Percentiles rank a stretch among this genome's conserved stretches.
These are phyloP conservation scores for Lentinula guzmanii DNA, from an alignment of 768 basidiomycete species.

Conservation along the genomic window DNA sequence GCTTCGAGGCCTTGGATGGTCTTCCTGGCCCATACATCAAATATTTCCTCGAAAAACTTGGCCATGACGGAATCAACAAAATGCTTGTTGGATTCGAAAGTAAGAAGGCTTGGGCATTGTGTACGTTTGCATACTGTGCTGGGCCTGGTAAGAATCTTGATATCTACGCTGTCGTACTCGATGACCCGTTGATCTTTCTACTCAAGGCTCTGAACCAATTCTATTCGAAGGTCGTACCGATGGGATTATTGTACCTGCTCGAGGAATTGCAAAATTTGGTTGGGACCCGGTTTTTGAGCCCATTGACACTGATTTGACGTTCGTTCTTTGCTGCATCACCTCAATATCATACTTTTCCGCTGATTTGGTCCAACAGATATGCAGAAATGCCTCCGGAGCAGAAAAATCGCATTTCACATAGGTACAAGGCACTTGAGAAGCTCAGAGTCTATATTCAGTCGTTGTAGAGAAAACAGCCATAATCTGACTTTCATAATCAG, in stretches of 20 bases:
- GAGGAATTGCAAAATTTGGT: conserved; percentile 77
- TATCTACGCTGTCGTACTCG: neutral
- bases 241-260: conserved; percentile 81
- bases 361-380: conserved; percentile 22
- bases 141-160: conserved; percentile 52
- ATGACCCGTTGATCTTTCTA: neutral
- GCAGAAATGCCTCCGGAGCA: conserved; percentile 40
- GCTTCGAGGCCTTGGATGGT: conserved; percentile 82
- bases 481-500: too few relatives aligned
- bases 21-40: conserved; percentile 98
- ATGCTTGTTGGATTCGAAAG: conserved; percentile 73
- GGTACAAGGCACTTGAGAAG: conserved; percentile 40
- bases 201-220: conserved; percentile 57
- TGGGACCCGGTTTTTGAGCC: conserved; percentile 91
- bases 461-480: neutral
- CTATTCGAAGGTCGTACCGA: conserved; percentile 85
- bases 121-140: conserved; percentile 92
- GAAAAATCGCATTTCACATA: conserved; percentile 44
- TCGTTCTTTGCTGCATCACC: conserved; percentile 14
- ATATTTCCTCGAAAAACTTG: conserved; percentile 75
- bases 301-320: conserved; percentile 74
- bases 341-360: neutral
- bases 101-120: conserved; percentile 81
- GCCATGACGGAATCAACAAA: conserved; percentile 86
- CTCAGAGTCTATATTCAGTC: conserved; percentile 24